phyloP scores from a whole-genome alignment of 176 grass and related monocot species.

The Phragmites australis region DNA sequence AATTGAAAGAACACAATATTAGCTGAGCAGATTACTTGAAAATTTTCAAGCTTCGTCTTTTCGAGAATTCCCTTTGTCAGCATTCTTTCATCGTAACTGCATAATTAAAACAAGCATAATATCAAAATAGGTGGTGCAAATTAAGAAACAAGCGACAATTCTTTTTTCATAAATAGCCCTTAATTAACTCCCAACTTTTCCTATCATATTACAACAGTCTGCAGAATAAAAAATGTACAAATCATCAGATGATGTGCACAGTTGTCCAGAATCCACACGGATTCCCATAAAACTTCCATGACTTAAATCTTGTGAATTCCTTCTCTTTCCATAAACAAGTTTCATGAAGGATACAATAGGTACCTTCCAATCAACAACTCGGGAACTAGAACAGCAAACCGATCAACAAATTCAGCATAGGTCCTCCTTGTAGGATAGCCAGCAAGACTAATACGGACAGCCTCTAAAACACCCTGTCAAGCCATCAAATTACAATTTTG shows the following conservation, averaged over 20 bases:
- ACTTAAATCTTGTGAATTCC: not conserved
- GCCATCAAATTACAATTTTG: conserved; percentile 39
- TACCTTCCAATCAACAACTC: conserved; percentile 79
- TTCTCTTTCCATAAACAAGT: not conserved
- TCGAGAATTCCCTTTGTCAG: conserved; percentile 73
- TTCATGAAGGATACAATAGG: conserved; percentile 12
- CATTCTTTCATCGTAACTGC: conserved; percentile 80
- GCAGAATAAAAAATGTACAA: not conserved
- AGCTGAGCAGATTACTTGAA: conserved; percentile 62
- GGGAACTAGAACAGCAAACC: conserved; percentile 86
- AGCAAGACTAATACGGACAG: conserved; percentile 98
- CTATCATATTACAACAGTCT: not conserved
- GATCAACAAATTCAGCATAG: conserved; percentile 96
- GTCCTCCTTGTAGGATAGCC: conserved; percentile 96
- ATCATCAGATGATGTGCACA: not conserved
- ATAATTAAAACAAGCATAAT: conserved; percentile 10
- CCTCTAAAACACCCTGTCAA: conserved; percentile 92
- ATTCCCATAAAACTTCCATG: not conserved
- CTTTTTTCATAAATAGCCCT: not conserved
- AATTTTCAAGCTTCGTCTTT: conserved; percentile 89
- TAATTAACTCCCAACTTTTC: not conserved
- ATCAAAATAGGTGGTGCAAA: conserved; percentile 3
- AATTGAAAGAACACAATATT: conserved; percentile 23
- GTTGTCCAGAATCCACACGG: not conserved
- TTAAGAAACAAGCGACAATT: not conserved